A percentile compares a stretch with the other conserved stretches of the same genome.
phyloP scores from a whole-genome alignment of 2,329 filamentous ascomycete species.

The Hyphodiscus sp. region DNA sequence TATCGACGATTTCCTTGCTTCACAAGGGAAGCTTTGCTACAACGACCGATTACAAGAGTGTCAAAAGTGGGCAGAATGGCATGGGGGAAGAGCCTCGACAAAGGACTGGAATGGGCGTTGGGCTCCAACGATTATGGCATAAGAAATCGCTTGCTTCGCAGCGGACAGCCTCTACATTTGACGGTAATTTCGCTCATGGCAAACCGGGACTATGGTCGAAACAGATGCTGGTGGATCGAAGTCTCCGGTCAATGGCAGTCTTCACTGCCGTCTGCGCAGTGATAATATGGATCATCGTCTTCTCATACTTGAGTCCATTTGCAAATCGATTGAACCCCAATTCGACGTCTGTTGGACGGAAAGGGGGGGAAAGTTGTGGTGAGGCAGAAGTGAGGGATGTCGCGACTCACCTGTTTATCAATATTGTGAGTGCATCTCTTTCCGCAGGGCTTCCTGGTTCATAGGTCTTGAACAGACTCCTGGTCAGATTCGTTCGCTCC shows the following conservation, averaged over 20 bases:
- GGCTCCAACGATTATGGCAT: slow-evolving; percentile 1
- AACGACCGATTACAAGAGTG: not conserved
- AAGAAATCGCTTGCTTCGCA: slow-evolving; percentile 1
- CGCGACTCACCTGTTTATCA: slow-evolving; percentile 15
- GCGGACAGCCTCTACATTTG: slow-evolving; percentile 8
- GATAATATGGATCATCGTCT: slow-evolving; percentile 16
- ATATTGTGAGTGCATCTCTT: slow-evolving; percentile 5
- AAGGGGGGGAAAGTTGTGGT: slow-evolving; percentile 14
- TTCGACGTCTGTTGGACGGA: slow-evolving; percentile 12
- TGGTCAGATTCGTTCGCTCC: too few relatives aligned
- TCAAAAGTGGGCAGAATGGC: not conserved
- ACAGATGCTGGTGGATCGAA: slow-evolving; percentile 19
- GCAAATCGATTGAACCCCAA: slow-evolving; percentile 5
- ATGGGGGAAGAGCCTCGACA: not conserved
- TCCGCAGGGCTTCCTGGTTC: too few relatives aligned
- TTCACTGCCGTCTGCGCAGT: slow-evolving; percentile 15
- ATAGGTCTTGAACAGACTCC: too few relatives aligned
- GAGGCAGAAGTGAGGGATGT: slow-evolving; percentile 12
- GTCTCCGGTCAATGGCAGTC: slow-evolving; percentile 15
- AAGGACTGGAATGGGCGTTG: not conserved
- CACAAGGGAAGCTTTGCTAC: not conserved
- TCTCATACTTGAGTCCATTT: slow-evolving; percentile 13
- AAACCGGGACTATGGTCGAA: slow-evolving; percentile 19
- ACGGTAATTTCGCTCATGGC: slow-evolving; percentile 18
- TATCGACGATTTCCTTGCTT: not conserved